Percentiles rank a stretch among this genome's conserved stretches.
Conservation (phyloP, 768 basidiomycete species). For the Clathrus columnatus region DNA sequence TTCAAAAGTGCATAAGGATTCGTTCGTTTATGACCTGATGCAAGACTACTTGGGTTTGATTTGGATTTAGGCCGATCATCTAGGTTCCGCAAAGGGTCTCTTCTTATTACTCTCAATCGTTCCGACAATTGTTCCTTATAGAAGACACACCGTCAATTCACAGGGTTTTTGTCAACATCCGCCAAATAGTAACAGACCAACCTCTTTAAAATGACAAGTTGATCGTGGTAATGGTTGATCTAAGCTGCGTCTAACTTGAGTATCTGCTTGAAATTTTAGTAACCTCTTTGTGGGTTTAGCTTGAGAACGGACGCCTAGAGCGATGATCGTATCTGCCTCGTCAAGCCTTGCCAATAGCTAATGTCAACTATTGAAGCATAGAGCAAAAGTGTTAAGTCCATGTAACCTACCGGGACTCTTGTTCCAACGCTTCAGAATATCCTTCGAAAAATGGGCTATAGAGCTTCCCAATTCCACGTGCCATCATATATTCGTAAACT, state of each 20-base stretch:
- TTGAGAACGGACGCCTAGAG: conserved; percentile 69
- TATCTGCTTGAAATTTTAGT: conserved; percentile 73
- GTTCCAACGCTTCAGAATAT: conserved; percentile 74
- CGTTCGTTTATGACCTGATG: conserved; percentile 9
- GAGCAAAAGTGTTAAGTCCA: conserved; percentile 7
- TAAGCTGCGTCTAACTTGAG: conserved; percentile 41
- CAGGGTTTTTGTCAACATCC: background rate
- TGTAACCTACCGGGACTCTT: conserved; percentile 58
- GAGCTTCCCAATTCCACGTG: conserved; percentile 80
- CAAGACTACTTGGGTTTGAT: conserved; percentile 15
- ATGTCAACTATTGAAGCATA: conserved; percentile 1
- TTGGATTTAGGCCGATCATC: background rate
- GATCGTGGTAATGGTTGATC: conserved; percentile 10
- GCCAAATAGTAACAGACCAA: background rate
- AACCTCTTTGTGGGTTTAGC: conserved; percentile 80
- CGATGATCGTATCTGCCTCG: conserved; percentile 77
- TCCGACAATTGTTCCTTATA: background rate
- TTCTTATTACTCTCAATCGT: background rate
- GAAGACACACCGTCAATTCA: background rate
- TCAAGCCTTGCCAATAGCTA: conserved; percentile 36
- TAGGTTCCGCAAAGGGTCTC: background rate
- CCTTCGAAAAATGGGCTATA: conserved; percentile 85
- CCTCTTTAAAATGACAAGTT: conserved; percentile 2
- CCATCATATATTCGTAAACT: conserved; percentile 80
- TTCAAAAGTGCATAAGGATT: conserved; percentile 64